Conservation (phyloP, 2,329 filamentous ascomycete species). For the Helotiales sp. region DNA sequence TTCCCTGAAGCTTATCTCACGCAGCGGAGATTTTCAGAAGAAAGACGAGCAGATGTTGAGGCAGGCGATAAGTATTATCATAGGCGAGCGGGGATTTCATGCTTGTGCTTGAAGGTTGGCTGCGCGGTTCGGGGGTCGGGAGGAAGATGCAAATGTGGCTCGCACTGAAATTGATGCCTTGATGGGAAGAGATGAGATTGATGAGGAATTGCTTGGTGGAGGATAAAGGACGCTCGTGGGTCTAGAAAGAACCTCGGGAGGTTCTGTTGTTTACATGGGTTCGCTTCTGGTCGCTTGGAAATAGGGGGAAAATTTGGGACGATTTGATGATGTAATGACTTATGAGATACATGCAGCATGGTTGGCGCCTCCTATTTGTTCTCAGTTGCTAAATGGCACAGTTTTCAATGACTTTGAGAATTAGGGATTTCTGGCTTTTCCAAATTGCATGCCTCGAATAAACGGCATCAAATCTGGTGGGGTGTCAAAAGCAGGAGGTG, state of each 20-base stretch:
- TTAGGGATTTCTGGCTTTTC: not conserved
- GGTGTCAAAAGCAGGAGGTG: no score
- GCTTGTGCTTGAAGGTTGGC: no score
- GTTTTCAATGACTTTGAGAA: not conserved
- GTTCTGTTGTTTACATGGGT: not conserved
- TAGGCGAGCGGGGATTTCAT: no score
- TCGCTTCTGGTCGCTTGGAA: conserved; percentile 3
- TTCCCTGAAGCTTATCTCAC: not conserved
- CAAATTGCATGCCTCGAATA: not conserved
- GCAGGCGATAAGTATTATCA: no score
- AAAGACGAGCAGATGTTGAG: no score
- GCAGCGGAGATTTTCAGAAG: not conserved
- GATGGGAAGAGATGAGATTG: not conserved
- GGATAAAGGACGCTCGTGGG: not conserved
- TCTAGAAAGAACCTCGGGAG: not conserved
- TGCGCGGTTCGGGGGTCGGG: no score
- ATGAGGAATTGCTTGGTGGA: not conserved
- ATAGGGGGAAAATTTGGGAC: no score
- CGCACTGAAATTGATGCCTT: not conserved
- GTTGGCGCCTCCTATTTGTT: not conserved
- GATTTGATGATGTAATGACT: not conserved
- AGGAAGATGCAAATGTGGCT: not conserved
- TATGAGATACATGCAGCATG: not conserved
- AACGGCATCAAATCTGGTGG: conserved; percentile 8
- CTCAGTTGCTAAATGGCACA: not conserved